Evolutionary conservation across 1,139 yeast species (phyloP).

Genomic region (Candida sanyaensis): DNA sequence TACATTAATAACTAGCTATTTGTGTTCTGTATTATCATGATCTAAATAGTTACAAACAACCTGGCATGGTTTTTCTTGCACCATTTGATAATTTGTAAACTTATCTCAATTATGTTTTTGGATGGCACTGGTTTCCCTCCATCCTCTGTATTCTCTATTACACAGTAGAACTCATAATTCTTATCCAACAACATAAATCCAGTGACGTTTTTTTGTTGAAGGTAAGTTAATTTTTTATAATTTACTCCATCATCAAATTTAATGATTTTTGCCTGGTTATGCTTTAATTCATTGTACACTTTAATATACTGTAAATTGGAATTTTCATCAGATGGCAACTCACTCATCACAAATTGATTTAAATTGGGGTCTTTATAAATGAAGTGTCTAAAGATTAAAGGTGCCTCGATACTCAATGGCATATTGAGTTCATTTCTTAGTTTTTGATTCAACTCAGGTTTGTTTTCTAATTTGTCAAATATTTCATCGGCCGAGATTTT

Average conservation of each 20-base stretch:
- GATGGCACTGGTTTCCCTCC: conserved; percentile 28
- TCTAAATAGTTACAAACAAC: conserved; percentile 27
- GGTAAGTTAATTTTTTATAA: conserved; percentile 37
- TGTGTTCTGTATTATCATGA: not conserved
- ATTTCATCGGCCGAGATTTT: conserved; percentile 59
- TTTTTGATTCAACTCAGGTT: conserved; percentile 38
- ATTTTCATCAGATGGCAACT: conserved; percentile 18
- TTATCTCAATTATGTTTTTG: conserved; percentile 31
- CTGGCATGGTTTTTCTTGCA: conserved; percentile 38
- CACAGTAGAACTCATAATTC: conserved; percentile 40
- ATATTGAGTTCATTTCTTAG: conserved; percentile 33
- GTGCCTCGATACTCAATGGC: conserved; percentile 13
- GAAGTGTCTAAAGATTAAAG: conserved; percentile 62
- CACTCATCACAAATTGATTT: conserved; percentile 38
- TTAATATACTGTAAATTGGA: conserved; percentile 28
- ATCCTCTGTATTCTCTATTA: conserved; percentile 15
- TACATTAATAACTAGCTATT: not conserved
- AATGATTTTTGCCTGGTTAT: conserved; percentile 24
- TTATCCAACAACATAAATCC: conserved; percentile 44
- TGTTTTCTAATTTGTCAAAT: conserved; percentile 37
- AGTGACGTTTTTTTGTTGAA: conserved; percentile 30
- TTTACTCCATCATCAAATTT: conserved; percentile 12
- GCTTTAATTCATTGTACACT: conserved; percentile 33
- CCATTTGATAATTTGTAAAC: conserved; percentile 41
- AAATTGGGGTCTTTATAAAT: conserved; percentile 69